phyloP scores from a whole-genome alignment of 1,284 basidiomycete species.

The Pseudozyma thailandica region DNA sequence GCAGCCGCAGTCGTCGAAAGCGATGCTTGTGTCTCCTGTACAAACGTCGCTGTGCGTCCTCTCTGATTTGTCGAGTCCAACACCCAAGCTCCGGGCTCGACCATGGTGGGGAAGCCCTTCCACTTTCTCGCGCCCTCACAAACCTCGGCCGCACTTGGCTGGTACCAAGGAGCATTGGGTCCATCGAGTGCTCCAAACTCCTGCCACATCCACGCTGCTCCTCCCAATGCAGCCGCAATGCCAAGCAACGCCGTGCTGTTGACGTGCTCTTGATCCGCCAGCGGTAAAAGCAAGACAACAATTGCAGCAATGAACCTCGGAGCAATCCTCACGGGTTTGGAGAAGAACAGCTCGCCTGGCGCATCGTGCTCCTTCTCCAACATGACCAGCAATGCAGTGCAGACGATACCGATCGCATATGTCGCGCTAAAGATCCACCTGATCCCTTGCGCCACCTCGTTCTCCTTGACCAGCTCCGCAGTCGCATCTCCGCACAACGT shows the following conservation, averaged over 20 bases:
- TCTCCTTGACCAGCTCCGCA: constrained; percentile 53
- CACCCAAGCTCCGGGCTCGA: constrained; percentile 50
- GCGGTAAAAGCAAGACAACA: constrained; percentile 50
- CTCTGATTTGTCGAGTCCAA: constrained; percentile 45
- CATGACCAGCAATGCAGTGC: constrained; percentile 43
- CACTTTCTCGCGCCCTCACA: constrained; percentile 16
- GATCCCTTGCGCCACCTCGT: constrained; percentile 39
- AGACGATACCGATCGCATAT: constrained; percentile 54
- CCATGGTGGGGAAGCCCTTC: constrained; percentile 46
- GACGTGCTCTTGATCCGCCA: constrained; percentile 39
- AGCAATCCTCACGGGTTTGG: constrained; percentile 38
- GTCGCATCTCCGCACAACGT: constrained; percentile 57
- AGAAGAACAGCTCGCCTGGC: constrained; percentile 48
- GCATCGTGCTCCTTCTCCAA: constrained; percentile 53
- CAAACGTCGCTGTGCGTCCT: constrained; percentile 34
- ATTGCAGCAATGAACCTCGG: constrained; percentile 46
- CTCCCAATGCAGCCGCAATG: constrained; percentile 34
- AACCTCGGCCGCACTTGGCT: background rate
- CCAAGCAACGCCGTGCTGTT: constrained; percentile 45
- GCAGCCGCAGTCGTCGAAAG: background rate
- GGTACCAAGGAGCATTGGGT: constrained; percentile 53
- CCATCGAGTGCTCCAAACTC: constrained; percentile 52
- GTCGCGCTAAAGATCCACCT: constrained; percentile 53
- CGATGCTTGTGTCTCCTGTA: constrained; percentile 10
- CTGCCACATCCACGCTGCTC: constrained; percentile 50